Percentiles rank a stretch among this genome's conserved stretches.
Evolutionary conservation across 768 basidiomycete genomes (phyloP).

Genomic region (Sarcodon aspratus): DNA sequence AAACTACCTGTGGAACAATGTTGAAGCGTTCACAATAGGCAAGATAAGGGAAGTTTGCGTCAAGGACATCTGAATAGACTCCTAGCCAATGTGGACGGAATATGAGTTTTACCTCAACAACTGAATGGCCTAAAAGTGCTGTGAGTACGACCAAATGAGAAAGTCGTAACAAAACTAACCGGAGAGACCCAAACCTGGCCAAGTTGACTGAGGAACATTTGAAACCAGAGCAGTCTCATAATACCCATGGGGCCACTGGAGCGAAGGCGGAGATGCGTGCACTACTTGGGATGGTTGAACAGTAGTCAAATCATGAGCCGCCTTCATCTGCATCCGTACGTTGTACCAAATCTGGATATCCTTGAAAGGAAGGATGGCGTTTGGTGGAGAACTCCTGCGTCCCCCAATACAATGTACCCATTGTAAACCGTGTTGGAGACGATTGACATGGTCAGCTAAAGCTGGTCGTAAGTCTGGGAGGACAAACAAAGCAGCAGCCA

Average conservation of each 20-base stretch:
- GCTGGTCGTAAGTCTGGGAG: neutral
- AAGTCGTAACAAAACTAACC: neutral
- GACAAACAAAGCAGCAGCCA: neutral
- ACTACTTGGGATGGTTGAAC: neutral
- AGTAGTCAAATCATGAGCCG: too few relatives aligned
- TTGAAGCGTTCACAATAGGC: neutral
- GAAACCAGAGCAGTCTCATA: neutral
- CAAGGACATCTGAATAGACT: too few relatives aligned
- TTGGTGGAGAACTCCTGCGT: neutral
- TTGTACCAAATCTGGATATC: neutral
- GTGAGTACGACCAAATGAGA: neutral
- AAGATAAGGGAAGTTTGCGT: neutral
- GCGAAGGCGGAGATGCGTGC: neutral
- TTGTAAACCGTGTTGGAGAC: neutral
- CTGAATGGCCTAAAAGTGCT: neutral
- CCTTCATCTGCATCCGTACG: neutral
- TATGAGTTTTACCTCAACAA: neutral
- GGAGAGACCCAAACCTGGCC: neutral
- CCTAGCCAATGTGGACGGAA: neutral
- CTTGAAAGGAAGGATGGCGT: neutral
- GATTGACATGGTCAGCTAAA: neutral
- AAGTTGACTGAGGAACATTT: neutral
- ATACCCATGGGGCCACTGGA: neutral
- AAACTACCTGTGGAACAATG: neutral
- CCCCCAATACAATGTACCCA: neutral